Percentiles rank a stretch among this genome's conserved stretches.
Evolutionary conservation across 2,329 filamentous ascomycete genomes (phyloP).

Genomic region (Colletotrichum paranaense): DNA sequence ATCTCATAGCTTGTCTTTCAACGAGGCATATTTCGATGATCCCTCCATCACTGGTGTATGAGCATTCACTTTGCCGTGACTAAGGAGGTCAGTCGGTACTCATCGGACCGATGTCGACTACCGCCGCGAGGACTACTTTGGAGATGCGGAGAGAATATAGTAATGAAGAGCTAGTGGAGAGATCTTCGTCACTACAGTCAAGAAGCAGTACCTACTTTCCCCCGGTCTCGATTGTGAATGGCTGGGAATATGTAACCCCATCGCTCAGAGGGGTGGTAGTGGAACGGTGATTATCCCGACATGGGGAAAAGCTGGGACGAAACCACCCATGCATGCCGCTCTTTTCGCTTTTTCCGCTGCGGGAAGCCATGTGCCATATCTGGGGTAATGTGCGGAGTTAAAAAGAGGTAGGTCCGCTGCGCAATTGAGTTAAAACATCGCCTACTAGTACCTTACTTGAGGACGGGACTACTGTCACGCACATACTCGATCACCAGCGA

Average conservation of each 20-base stretch:
- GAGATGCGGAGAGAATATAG: not conserved
- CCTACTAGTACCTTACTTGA: no score
- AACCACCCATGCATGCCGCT: not conserved
- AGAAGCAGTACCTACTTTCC: not conserved
- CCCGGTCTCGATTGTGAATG: constrained; percentile 5
- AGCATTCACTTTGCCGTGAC: not conserved
- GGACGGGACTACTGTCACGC: no score
- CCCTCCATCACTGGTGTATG: not conserved
- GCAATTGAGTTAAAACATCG: not conserved
- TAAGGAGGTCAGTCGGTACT: not conserved
- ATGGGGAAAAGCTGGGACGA: constrained; percentile 24
- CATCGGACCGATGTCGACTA: not conserved
- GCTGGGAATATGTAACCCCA: constrained; percentile 12
- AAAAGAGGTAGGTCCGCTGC: constrained; percentile 4
- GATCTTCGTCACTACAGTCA: not conserved
- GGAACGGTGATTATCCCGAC: constrained; percentile 29
- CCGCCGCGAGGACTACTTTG: not conserved
- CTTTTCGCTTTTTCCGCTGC: constrained; percentile 13
- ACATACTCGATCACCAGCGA: no score
- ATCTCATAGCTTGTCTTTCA: not conserved
- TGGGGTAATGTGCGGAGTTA: constrained; percentile 3
- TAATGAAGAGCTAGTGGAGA: not conserved
- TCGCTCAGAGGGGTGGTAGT: not conserved
- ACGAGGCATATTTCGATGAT: not conserved
- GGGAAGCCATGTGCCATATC: not conserved